phyloP scores from a whole-genome alignment of 2,329 filamentous ascomycete genomes.

The Hymenoscyphus occultus region DNA sequence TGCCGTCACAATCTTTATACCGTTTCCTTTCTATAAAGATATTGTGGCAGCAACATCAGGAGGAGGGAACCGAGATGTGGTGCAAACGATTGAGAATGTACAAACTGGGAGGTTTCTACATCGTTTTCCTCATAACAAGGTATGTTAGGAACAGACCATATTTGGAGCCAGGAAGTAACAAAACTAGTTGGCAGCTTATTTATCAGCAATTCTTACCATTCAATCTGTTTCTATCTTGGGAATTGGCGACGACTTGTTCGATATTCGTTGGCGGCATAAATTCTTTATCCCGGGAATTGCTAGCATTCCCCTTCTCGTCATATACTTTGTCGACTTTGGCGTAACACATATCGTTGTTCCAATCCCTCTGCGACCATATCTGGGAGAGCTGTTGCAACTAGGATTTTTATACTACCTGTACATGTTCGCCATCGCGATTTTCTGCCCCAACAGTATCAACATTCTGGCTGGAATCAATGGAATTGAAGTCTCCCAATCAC shows the following conservation, averaged over 20 bases:
- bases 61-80: constrained; percentile 85
- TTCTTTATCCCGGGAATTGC: constrained; percentile 96
- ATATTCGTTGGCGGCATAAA: constrained; percentile 98
- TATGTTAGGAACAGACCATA: constrained; percentile 37
- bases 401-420: constrained; percentile 87
- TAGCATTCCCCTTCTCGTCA: constrained; percentile 86
- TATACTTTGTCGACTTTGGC: constrained; percentile 98
- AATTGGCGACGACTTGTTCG: constrained; percentile 92
- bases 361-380: constrained; percentile 75
- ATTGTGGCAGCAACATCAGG: constrained; percentile 93
- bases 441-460: constrained; percentile 98
- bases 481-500: constrained; percentile 90
- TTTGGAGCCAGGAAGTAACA: background rate
- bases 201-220: constrained; percentile 89
- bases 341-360: constrained; percentile 95
- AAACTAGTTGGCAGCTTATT: constrained; percentile 80
- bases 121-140: constrained; percentile 91
- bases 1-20: constrained; percentile 85
- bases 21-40: constrained; percentile 97
- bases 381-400: constrained; percentile 77
- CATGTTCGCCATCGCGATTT: constrained; percentile 95
- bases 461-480: constrained; percentile 99
- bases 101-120: constrained; percentile 84
- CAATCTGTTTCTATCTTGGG: constrained; percentile 89
- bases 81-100: constrained; percentile 41